These are phyloP conservation scores for Suillus decipiens DNA, from an alignment of 768 basidiomycete genomes.

Conservation along the genomic window DNA sequence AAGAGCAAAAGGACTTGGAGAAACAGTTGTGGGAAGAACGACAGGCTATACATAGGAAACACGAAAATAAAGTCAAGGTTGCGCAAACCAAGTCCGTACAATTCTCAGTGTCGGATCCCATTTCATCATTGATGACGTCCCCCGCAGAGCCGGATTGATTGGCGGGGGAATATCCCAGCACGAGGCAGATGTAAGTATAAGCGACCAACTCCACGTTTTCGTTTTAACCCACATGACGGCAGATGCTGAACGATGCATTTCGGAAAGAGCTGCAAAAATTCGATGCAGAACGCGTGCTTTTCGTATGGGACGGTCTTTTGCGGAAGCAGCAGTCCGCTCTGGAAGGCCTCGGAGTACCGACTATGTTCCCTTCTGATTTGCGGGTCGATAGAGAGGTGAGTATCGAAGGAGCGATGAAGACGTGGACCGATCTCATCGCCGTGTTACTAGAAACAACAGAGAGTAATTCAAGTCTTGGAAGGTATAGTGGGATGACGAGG, in stretches of 20 bases:
- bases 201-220: conserved; percentile 12
- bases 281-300: conserved; percentile 66
- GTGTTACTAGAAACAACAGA: conserved; percentile 59
- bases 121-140: conserved; percentile 9
- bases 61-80: conserved; percentile 71
- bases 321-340: conserved; percentile 69
- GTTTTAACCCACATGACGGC: conserved; percentile 1
- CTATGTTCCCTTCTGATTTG: conserved; percentile 63
- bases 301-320: conserved; percentile 78
- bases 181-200: conserved; percentile 44
- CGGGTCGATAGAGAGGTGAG: conserved; percentile 58
- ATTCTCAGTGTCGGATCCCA: conserved; percentile 2
- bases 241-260: conserved; percentile 58
- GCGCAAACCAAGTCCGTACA: conserved; percentile 62
- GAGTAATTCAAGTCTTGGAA: conserved; percentile 68
- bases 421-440: conserved; percentile 8
- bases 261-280: conserved; percentile 66
- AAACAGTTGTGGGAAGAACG: conserved; percentile 69
- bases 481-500: conserved; percentile 40
- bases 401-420: conserved; percentile 4
- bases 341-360: conserved; percentile 61
- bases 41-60: conserved; percentile 57
- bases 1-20: conserved; percentile 72
- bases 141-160: conserved; percentile 63
- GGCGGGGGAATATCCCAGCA: conserved; percentile 66